Base-by-base conservation (phyloP, 495 filamentous ascomycete genomes). In the Hypoxylon subgilvum region DNA sequence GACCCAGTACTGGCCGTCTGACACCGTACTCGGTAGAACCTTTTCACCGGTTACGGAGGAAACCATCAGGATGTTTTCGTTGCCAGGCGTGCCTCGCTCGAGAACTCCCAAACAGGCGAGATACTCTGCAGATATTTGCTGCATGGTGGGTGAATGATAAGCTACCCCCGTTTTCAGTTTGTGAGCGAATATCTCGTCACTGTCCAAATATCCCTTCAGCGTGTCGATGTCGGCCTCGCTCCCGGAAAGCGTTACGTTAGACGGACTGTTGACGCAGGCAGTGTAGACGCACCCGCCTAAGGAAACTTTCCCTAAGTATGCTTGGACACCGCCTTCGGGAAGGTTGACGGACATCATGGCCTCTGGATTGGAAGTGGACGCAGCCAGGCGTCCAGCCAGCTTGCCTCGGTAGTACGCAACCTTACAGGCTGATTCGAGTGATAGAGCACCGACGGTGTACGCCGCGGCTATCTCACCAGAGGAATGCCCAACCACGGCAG, bases 391-490 rank as follows among this genome's bases (percentile, higher is more conserved):
- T 2, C 57, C 57, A 6, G 66, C 62, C 3, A 72, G 38, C 14
- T 68, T 52, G 1, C 76, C 65, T 41, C 72, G 65, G 66, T 76
- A 60, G 71, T 74, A 70, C 5, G 83, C 71, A 0, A 84, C 61
- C 35, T 74, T 68, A 68, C 78, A 78, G 9, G 76, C 78, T 0
- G 75, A 69, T 8, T 63, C 18, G n/a, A 75, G 70, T 2, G 71
- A 66, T 13, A 83, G 28, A 13, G 67, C 66, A 3, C 79, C 78
- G 2, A 58, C 47, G 8, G 74, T 55, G 53, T 79, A 63, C 55
- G 72, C 74, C 3, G 74, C 74, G 1, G 67, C 74, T 57, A 86
- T 86, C 56, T 87, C 84, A 1, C 84, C 84, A 51, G 77, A 82
- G 1, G 84, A 87, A 57, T 87, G 83, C 3, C 85, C 83, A 0